Conservation (phyloP, 306 rosid species). For the Cucurbita maxima region DNA sequence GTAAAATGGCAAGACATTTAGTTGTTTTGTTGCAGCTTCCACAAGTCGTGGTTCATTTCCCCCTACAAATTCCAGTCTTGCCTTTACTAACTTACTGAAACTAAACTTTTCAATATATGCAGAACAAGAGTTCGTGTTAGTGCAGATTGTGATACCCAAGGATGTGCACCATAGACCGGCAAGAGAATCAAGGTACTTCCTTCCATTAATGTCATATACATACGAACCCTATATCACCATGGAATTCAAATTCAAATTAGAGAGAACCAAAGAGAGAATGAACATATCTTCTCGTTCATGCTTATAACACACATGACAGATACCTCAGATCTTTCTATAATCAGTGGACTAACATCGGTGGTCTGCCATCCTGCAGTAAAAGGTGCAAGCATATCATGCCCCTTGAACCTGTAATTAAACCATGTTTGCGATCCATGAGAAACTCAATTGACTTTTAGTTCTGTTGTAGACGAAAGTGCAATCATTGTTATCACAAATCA, state of each 20-base stretch:
- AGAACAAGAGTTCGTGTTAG: neutral
- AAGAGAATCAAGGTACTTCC: conserved; percentile 80
- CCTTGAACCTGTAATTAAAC: conserved; percentile 43
- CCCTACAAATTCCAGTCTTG: conserved; percentile 30
- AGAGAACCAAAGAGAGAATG: neutral
- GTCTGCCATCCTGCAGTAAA: conserved; percentile 89
- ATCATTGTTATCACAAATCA: neutral
- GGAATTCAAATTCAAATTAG: neutral
- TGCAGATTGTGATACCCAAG: conserved; percentile 17
- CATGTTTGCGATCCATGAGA: neutral
- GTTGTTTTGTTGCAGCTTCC: conserved; percentile 67
- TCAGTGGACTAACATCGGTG: conserved; percentile 42
- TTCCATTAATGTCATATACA: conserved; percentile 71
- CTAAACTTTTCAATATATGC: neutral
- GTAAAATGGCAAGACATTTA: conserved; percentile 87
- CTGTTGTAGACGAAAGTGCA: neutral
- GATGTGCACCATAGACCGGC: conserved; percentile 96
- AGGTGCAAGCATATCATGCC: conserved; percentile 96
- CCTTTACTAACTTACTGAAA: neutral
- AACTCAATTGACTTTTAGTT: neutral
- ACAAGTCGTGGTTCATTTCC: conserved; percentile 80
- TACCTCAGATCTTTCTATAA: conserved; percentile 79
- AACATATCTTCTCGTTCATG: neutral
- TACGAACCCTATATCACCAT: conserved; percentile 65
- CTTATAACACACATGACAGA: neutral